Evolutionary conservation across 2,329 filamentous ascomycete species (phyloP).

Genomic region (Fusarium acutatum): DNA sequence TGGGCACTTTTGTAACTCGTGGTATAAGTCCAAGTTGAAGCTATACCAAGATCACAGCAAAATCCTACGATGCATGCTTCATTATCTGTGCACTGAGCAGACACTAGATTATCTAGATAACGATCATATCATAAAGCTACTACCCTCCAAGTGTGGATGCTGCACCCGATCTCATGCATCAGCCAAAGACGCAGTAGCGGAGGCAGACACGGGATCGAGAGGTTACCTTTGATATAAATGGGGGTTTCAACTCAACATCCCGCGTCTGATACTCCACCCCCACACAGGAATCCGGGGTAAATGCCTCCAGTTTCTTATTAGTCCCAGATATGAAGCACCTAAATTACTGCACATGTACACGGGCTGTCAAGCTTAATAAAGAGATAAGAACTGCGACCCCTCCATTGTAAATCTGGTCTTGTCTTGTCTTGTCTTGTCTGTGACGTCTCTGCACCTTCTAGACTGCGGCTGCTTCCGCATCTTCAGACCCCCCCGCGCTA

Average conservation of each 20-base stretch:
- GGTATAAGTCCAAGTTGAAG: conserved; percentile 9
- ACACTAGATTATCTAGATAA: conserved; percentile 19
- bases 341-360: not conserved
- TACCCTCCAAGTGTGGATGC: conserved; percentile 4
- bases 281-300: conserved; percentile 37
- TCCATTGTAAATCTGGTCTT: not conserved
- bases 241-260: conserved; percentile 28
- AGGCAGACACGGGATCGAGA: conserved; percentile 22
- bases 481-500: not conserved
- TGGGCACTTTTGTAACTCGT: not conserved
- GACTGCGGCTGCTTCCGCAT: conserved; percentile 1
- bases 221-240: conserved; percentile 18
- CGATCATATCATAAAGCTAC: not conserved
- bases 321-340: conserved; percentile 26
- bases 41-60: not conserved
- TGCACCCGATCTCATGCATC: conserved; percentile 27
- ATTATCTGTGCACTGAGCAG: not conserved
- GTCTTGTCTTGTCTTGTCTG: conserved; percentile 3
- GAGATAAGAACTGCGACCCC: conserved; percentile 14
- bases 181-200: conserved; percentile 19
- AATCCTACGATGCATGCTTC: not conserved
- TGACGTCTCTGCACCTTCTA: conserved; percentile 5
- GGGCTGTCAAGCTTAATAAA: conserved; percentile 5
- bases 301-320: conserved; percentile 24
- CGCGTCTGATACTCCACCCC: conserved; percentile 39